Evolutionary conservation across 495 filamentous ascomycete genomes (phyloP).

Genomic region (Penicillium samsonianum): DNA sequence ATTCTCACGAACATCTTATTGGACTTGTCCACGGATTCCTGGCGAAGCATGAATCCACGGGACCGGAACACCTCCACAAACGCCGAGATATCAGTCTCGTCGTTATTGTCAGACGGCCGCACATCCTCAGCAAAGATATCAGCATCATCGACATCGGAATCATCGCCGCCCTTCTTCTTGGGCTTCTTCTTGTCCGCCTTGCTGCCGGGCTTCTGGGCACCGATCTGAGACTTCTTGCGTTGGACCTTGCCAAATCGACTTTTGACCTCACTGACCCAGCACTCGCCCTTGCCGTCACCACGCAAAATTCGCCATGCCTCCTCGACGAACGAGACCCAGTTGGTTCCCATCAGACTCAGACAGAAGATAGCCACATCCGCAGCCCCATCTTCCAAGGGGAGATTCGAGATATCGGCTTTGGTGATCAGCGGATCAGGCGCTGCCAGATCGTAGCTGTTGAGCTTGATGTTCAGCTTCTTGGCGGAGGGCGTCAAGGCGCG

Average conservation of each 20-base stretch:
- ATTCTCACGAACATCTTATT: slow-evolving; percentile 99
- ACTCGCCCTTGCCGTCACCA: slow-evolving; percentile 78
- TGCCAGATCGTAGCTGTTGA: slow-evolving; percentile 69
- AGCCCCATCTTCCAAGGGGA: slow-evolving; percentile 69
- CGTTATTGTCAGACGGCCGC: slow-evolving; percentile 33
- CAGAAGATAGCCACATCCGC: slow-evolving; percentile 92
- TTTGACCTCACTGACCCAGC: slow-evolving; percentile 97
- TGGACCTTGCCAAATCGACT: slow-evolving; percentile 72
- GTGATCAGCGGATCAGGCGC: slow-evolving; percentile 70
- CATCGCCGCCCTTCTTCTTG: slow-evolving; percentile 42
- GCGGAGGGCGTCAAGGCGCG: slow-evolving; percentile 53
- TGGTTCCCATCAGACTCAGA: slow-evolving; percentile 96
- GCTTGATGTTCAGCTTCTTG: slow-evolving; percentile 65
- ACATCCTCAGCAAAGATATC: slow-evolving; percentile 53
- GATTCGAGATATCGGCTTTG: slow-evolving; percentile 79
- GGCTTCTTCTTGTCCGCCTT: slow-evolving; percentile 55
- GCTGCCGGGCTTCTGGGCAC: slow-evolving; percentile 63
- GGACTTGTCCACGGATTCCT: slow-evolving; percentile 67
- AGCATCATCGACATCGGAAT: slow-evolving; percentile 46
- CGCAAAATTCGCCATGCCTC: slow-evolving; percentile 89
- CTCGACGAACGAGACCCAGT: slow-evolving; percentile 93
- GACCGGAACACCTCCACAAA: slow-evolving; percentile 80
- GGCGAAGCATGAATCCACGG: slow-evolving; percentile 74
- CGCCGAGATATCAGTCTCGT: slow-evolving; percentile 82
- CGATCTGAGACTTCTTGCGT: slow-evolving; percentile 57